Conservation (phyloP, 164 flowering plant species). For the Dillenia turbinata region DNA sequence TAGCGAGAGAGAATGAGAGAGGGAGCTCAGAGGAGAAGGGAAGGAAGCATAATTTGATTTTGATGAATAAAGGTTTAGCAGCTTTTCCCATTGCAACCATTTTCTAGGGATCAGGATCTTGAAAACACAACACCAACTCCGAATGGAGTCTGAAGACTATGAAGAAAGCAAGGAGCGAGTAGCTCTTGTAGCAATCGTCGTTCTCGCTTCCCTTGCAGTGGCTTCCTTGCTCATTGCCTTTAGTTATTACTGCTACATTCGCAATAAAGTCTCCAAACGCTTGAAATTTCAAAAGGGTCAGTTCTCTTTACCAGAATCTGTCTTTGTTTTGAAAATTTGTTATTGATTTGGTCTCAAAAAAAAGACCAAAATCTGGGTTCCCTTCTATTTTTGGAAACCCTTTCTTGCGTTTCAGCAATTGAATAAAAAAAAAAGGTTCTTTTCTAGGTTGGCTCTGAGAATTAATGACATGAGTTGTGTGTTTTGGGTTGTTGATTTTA, state of each 20-base stretch:
- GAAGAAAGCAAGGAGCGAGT: constrained; percentile 42
- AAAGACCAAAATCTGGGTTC: background rate
- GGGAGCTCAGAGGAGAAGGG: no score
- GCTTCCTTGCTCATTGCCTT: constrained; percentile 72
- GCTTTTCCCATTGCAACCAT: no score
- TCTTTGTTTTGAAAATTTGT: background rate
- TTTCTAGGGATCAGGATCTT: no score
- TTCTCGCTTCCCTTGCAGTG: constrained; percentile 61
- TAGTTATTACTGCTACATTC: constrained; percentile 87
- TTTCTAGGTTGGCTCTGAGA: no score
- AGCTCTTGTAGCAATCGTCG: constrained; percentile 50
- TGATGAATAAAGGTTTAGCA: no score
- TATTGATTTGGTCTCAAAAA: background rate
- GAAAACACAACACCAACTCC: no score
- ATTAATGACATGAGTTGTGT: background rate
- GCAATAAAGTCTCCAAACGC: constrained; percentile 66
- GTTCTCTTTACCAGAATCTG: constrained; percentile 4
- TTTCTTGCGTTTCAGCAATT: background rate
- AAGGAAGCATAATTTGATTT: no score
- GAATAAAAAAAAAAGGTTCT: no score
- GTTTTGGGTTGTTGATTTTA: constrained; percentile 15
- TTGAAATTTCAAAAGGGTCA: constrained; percentile 37
- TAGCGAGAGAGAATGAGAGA: no score
- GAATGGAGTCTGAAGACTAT: constrained; percentile 13
- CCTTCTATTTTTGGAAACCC: background rate